A percentile compares a stretch with the other conserved stretches of the same genome.
Evolutionary conservation across 140 eudicot genomes (phyloP).

Genomic region (Bidens hawaiensis): DNA sequence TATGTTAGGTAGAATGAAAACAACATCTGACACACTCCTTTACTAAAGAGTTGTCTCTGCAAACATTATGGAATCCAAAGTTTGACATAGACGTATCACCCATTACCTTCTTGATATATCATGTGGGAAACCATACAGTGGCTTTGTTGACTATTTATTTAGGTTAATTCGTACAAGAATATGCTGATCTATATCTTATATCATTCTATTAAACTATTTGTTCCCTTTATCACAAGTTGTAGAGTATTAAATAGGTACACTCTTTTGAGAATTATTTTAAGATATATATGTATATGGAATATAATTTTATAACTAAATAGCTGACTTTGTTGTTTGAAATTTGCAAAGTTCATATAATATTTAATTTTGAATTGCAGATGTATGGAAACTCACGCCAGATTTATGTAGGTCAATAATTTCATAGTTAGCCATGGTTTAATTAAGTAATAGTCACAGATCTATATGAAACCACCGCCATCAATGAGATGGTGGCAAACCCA

Average conservation of each 20-base stretch:
- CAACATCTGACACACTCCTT: constrained; percentile 30
- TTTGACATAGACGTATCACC: constrained; percentile 27
- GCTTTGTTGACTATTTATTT: constrained; percentile 27
- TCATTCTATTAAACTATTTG: neutral
- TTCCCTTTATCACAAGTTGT: constrained; percentile 5
- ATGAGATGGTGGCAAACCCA: constrained; percentile 28
- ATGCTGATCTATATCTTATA: neutral
- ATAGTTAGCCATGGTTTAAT: constrained; percentile 16
- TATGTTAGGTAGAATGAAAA: constrained; percentile 10
- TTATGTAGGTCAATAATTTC: constrained; percentile 19
- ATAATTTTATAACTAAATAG: neutral
- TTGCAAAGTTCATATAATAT: neutral
- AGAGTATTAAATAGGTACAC: too few relatives aligned
- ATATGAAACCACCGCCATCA: constrained; percentile 19
- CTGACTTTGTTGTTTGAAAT: neutral
- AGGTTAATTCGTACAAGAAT: neutral
- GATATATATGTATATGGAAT: neutral
- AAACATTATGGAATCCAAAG: constrained; percentile 25
- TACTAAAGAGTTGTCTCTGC: constrained; percentile 29
- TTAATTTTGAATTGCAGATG: neutral
- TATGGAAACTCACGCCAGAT: constrained; percentile 18
- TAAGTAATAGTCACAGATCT: constrained; percentile 31
- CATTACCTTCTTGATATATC: constrained; percentile 20
- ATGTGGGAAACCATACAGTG: constrained; percentile 38
- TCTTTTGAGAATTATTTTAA: too few relatives aligned